Evolutionary conservation across 768 basidiomycete genomes (phyloP), one percentile per base, ranked within the genome.

Genomic region (Lactifluus pinguis): DNA sequence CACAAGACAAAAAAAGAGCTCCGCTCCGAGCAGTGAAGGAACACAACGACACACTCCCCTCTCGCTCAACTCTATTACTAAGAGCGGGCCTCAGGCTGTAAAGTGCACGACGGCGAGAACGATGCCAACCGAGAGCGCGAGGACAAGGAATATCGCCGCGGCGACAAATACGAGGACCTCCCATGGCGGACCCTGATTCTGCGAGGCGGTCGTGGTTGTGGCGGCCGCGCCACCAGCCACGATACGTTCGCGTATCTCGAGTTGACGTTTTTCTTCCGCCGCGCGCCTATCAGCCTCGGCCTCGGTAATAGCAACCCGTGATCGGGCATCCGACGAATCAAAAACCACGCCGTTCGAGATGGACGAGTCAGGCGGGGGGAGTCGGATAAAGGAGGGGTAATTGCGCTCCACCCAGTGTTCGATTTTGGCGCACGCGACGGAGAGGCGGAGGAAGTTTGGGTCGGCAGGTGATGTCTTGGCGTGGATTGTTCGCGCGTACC

Each of bases 381-480:
- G 65, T 6, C 72, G 71, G 48, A 99, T 82, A 77, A 95, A 97
- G 3, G 93, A 91, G 2, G 95, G 95, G 75, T 91, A 99, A 72
- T 95, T 80, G 66, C 86, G 88, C 73, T 98, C 95, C 59, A 77
- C 84, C 95, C 95, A 98, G 73, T 86, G 83, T 68, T 98, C 95
- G 71, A 98, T 91, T 92, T 86, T 68, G 21, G 53, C 86, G 65
- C 91, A 94, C 14, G 86, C 85, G 54, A 97, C 80, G 44, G 87
- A 88, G 62, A 98, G 73, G 49, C 81, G 81, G 63, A 98, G 76
- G 76, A 87, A 92, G 73, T 84, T 89, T 45, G 95, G 95, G 72
- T 98, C 95, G 48, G 85, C 77, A 10, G 89, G 85, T 42, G 79
- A 69, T 0, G 88, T 84, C 68, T 88, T 91, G 39, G 81, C 78